Base-by-base conservation (phyloP, 1,139 yeast species). In the Geotrichum australiense region DNA sequence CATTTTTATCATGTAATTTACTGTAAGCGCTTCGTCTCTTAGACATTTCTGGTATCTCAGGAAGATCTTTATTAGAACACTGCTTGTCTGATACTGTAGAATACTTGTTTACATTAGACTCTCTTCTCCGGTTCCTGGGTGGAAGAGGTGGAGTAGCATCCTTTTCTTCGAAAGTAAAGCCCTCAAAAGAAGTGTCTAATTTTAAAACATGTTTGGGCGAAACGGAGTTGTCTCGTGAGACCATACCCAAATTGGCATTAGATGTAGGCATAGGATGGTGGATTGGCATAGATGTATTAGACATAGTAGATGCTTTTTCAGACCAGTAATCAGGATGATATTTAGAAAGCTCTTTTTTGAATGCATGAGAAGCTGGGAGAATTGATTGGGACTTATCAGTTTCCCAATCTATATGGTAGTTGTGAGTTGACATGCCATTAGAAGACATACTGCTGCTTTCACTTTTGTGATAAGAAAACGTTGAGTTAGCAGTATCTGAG, bases 121-220 rank as follows among this genome's bases (percentile, higher is more conserved):
- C 33, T 10, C 43, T 27, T 33, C 30, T 30, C 24, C 31, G 35
- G 34, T 39, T 36, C 25, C 41, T 27, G 21, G 30, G 41, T 25
- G 44, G 39, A 25, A 37, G 34, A 26, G 31, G 30, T 25, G 41
- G 39, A 23, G 31, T 40, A 22, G 11, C 11, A 23, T 8, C 11
- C 10, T 11, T 23, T 11, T 23, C 25, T 23, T 23, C 25, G 10
- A 11, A 11, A 23, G 7, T 7, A 11, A 15, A 5, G 29, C 12
- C 11, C 5, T 26, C 29, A 11, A 6, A 14, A n/a, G 12, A 8
- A 10, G 30, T 29, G 12, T 29, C 32, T 8, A 15, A 7, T 29
- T 15, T 5, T 19, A 31, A 20, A 31, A 15, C 12, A 10, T 31
- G 23, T 18, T 15, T 31, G 11, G 35, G 35, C 4, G 35, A 31